Base-by-base conservation (phyloP, 768 basidiomycete genomes). In the Grammothele lineata region DNA sequence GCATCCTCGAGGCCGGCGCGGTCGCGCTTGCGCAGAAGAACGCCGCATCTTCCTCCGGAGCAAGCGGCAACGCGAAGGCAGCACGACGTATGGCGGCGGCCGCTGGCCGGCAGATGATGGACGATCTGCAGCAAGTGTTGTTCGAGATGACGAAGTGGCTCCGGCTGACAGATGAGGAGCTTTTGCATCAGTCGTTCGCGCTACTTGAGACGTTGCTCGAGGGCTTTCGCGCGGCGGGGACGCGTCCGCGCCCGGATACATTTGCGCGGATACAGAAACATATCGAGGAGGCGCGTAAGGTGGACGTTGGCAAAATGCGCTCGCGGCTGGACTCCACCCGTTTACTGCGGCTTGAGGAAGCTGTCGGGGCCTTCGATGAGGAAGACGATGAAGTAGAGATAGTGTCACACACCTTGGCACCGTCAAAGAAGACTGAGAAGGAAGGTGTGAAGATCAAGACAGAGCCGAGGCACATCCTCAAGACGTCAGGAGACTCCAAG, bases 81-180 rank as follows among this genome's bases (percentile, higher is more conserved):
- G 27, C 27, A 14, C 7, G 27, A 14, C 27, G 27, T 14, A 17
- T n/a, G 35, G 15, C 18, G 12, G 8, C 9, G 35, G 35, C 35
- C 6, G 68, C 78, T 8, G 88, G 86, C 19, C 78, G 74, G 63
- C 74, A 78, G 61, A 90, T 98, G 85, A 78, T 92, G 40, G 73
- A 70, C 22, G 77, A 83, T 50, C 73, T 98, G 47, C 84, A 92
- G 61, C 77, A 74, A 24, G 85, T 96, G 51, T 69, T 99, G 40
- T 75, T 77, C 3, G 87, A 92, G 58, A 73, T 95, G 40, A 73
- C 84, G 15, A 76, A 80, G 42, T 99, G 96, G 96, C 70, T 98
- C 38, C 83, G 94, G 21, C 73, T 98, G 27, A 97, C 93, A 11
- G 92, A 98, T 65, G 78, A 85, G 57, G 95, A 98, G 60, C 75